Percentiles rank a stretch among this genome's conserved stretches.
These are phyloP conservation scores for Persicaria maculosa DNA, from an alignment of 148 eudicot species.

Conservation along the genomic window DNA sequence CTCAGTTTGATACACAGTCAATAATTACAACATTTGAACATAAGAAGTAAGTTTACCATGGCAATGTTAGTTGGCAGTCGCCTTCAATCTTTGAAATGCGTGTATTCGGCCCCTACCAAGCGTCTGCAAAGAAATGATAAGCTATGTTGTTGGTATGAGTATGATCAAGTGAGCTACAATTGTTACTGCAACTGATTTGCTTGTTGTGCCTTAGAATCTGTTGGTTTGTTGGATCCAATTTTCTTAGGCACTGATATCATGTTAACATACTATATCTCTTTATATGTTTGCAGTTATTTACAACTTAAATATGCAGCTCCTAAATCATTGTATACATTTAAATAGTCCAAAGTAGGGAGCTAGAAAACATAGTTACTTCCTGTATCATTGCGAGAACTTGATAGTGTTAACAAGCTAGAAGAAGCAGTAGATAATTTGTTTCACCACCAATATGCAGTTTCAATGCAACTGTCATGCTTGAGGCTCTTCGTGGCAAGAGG, in stretches of 20 bases:
- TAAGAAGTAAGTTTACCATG: neutral
- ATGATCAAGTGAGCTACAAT: neutral
- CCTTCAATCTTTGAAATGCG: neutral
- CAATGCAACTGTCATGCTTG: conserved; percentile 86
- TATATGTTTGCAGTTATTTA: neutral
- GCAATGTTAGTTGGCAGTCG: neutral
- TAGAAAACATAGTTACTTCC: neutral
- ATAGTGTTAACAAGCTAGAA: neutral
- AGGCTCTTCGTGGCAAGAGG: conserved; percentile 70
- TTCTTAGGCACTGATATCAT: neutral
- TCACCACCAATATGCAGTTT: conserved; percentile 35
- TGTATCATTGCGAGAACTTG: neutral
- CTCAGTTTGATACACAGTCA: neutral
- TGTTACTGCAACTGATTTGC: neutral
- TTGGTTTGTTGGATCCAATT: neutral
- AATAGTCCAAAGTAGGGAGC: neutral
- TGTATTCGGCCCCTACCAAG: neutral
- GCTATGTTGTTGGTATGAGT: neutral
- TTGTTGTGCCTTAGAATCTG: neutral
- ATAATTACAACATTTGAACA: neutral
- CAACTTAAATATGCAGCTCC: neutral
- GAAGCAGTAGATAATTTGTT: neutral
- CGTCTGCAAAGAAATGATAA: neutral
- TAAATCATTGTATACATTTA: neutral
- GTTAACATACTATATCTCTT: neutral